Evolutionary conservation across 2,329 filamentous ascomycete genomes (phyloP).

Genomic region (Graphiopsis chlorocephala): DNA sequence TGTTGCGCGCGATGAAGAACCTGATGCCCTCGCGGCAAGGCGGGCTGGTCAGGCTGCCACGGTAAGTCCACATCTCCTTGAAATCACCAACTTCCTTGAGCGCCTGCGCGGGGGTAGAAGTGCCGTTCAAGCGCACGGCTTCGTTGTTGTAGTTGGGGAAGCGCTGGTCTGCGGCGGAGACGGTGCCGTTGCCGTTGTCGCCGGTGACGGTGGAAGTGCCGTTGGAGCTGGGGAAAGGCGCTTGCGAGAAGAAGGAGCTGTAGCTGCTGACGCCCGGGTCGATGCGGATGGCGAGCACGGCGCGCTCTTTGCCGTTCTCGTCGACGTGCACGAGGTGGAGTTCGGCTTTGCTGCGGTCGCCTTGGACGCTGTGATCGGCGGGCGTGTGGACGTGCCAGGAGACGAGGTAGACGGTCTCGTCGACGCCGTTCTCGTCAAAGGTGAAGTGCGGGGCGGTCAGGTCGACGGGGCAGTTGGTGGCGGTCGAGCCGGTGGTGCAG

Average conservation of each 20-base stretch:
- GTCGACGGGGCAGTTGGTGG: slow-evolving; percentile 21
- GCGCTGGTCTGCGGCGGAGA: background rate
- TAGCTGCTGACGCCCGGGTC: slow-evolving; percentile 41
- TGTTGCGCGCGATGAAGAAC: slow-evolving; percentile 45
- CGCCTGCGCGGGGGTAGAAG: slow-evolving; percentile 24
- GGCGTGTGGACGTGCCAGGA: slow-evolving; percentile 54
- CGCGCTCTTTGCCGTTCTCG: slow-evolving; percentile 40
- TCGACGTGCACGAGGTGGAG: slow-evolving; percentile 51
- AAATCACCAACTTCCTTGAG: slow-evolving; percentile 41
- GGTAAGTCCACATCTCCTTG: slow-evolving; percentile 50
- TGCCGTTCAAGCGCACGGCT: slow-evolving; percentile 29
- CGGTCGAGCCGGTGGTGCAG: slow-evolving; percentile 2
- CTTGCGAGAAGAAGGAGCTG: slow-evolving; percentile 42
- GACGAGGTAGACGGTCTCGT: slow-evolving; percentile 47
- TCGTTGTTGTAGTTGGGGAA: slow-evolving; percentile 23
- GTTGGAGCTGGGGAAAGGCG: slow-evolving; percentile 22
- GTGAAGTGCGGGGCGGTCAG: slow-evolving; percentile 40
- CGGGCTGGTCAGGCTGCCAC: slow-evolving; percentile 48
- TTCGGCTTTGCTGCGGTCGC: slow-evolving; percentile 45
- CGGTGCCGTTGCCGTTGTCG: slow-evolving; percentile 30
- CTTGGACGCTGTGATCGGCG: slow-evolving; percentile 49
- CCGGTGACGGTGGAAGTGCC: slow-evolving; percentile 35
- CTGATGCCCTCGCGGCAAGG: slow-evolving; percentile 48
- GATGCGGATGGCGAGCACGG: slow-evolving; percentile 49
- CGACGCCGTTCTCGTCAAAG: slow-evolving; percentile 36